Conservation (phyloP, 148 eudicot species). For the Rhododendron griersonianum region DNA sequence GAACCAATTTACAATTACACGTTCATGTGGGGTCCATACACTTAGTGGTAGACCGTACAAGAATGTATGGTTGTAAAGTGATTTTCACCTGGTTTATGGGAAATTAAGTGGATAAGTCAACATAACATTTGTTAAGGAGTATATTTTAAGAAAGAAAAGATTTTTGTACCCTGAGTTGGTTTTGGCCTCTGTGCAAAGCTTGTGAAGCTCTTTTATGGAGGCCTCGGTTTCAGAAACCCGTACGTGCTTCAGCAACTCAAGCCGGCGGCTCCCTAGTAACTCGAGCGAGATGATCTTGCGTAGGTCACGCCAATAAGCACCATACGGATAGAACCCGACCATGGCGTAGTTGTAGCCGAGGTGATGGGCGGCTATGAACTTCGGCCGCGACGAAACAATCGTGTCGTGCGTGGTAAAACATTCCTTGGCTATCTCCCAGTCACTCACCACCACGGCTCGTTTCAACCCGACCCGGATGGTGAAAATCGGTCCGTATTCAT, state of each 20-base stretch:
- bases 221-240: constrained; percentile 7
- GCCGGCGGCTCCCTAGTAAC: constrained; percentile 6
- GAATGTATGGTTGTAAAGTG: no score
- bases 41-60: no score
- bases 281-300: neutral
- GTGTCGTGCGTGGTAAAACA: constrained; percentile 2
- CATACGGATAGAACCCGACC: constrained; percentile 11
- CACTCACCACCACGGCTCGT: constrained; percentile 12
- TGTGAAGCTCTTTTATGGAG: constrained; percentile 4
- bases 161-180: neutral
- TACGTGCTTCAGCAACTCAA: constrained; percentile 8
- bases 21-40: no score
- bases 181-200: neutral
- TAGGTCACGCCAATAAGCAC: constrained; percentile 5
- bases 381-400: neutral
- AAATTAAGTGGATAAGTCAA: neutral
- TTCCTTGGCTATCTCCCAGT: constrained; percentile 11
- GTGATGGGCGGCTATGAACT: neutral
- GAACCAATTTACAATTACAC: no score
- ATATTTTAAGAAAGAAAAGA: no score
- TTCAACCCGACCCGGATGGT: neutral
- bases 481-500: constrained; percentile 19
- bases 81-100: no score
- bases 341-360: constrained; percentile 10
- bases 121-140: neutral